Evolutionary conservation across 2,329 filamentous ascomycete genomes (phyloP), one percentile per base, ranked within the genome.

Genomic region (Colletotrichum plurivorum): DNA sequence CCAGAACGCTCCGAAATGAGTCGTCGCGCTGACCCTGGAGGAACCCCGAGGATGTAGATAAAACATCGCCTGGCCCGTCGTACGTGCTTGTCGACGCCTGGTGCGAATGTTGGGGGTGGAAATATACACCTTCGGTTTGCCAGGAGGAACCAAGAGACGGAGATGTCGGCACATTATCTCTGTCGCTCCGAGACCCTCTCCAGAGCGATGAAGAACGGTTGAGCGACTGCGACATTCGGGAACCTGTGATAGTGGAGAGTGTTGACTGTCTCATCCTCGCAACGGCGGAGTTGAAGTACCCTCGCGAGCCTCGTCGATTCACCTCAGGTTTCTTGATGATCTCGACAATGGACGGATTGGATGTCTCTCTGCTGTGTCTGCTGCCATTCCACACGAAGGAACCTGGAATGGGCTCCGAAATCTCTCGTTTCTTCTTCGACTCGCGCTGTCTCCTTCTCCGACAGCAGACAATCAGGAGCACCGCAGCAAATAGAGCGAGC

Each of bases 321-420:
- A 71, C 70, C 36, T 73, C 73, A 16, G 69, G 63, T 25, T 73
- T 69, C 36, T 75, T 71, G 31, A 69, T 64, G 8, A 73, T 48
- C 2, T 69, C 72, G 7, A 59, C 63, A 43, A 74, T 56, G 3
- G 74, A 73, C 1, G 71, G 57, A 2, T 61, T 65, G 13, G 70
- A 62, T 18, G 48, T 63, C 16, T 59, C 54, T 43, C 61, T 57
- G 54, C 67, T 64, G 7, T 73, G 55, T 8, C 67, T 49, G 16
- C 71, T 71, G 43, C 72, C 71, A 18, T 74, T 76, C 54, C 75
- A 71, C 13, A 75, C 73, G 48, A 78, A 78, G 6, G 70, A 75
- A 13, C 74, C 74, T 1, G 78, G 75, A 1, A 80, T 63, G 9
- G 78, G 77, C 4, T 76, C 75, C 2, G 77, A 77, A 13, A 80